A percentile compares a stretch with the other conserved stretches of the same genome.
Conservation (phyloP, 306 rosid species). For the Cajanus cajan region DNA sequence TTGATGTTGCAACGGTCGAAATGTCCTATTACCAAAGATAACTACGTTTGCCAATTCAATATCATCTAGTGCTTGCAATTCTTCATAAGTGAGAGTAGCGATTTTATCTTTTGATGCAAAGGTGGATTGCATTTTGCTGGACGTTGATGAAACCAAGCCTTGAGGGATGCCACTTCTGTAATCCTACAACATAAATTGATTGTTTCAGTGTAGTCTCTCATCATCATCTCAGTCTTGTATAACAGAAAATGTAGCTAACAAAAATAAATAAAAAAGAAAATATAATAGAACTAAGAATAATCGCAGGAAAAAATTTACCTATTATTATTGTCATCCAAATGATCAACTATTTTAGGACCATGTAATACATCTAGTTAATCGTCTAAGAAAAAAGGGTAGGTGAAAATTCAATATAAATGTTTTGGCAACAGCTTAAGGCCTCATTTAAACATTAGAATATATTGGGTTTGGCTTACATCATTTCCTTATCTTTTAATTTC, state of each 20-base stretch:
- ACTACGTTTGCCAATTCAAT: constrained; percentile 91
- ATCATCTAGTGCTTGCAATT: constrained; percentile 69
- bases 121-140: constrained; percentile 38
- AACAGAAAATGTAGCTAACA: not conserved
- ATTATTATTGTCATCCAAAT: constrained; percentile 12
- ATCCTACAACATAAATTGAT: constrained; percentile 48
- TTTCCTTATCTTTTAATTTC: not conserved
- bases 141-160: constrained; percentile 47
- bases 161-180: constrained; percentile 61
- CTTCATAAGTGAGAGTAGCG: constrained; percentile 59
- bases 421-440: constrained; percentile 4
- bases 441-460: too few relatives aligned
- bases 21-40: constrained; percentile 70
- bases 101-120: constrained; percentile 37
- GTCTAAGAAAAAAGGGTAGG: not conserved
- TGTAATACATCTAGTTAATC: not conserved
- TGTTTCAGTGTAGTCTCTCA: constrained; percentile 28
- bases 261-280: not conserved
- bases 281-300: not conserved
- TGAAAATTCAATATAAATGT: constrained; percentile 2
- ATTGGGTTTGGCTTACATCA: not conserved
- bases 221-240: not conserved
- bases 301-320: not conserved
- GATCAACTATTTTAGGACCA: constrained; percentile 1
- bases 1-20: constrained; percentile 88